Evolutionary conservation across 495 filamentous ascomycete species (phyloP).

Genomic region (Parathielavia appendiculata): DNA sequence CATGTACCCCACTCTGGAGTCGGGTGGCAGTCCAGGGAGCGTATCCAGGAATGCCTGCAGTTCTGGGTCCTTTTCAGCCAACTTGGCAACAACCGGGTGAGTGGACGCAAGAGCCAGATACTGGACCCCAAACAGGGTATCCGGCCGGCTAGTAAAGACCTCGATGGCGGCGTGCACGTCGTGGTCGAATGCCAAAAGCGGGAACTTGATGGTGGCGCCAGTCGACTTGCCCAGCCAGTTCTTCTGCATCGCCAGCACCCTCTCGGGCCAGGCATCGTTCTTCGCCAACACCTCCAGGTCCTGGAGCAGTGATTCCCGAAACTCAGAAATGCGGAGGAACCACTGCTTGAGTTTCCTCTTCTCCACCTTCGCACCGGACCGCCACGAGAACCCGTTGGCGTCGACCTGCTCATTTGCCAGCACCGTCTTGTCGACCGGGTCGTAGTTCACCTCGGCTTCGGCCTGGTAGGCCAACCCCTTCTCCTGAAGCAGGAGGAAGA

Average conservation of each 20-base stretch:
- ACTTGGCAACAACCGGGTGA: constrained; percentile 61
- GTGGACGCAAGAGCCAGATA: constrained; percentile 73
- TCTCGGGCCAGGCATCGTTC: constrained; percentile 69
- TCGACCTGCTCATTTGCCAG: constrained; percentile 91
- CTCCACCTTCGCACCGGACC: constrained; percentile 81
- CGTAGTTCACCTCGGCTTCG: constrained; percentile 81
- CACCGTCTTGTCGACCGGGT: constrained; percentile 84
- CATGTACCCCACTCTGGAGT: constrained; percentile 70
- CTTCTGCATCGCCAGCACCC: constrained; percentile 75
- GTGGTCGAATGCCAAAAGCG: constrained; percentile 40
- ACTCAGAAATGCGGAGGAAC: constrained; percentile 81
- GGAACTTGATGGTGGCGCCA: constrained; percentile 69
- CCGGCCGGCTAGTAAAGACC: constrained; percentile 77
- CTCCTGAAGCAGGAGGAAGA: constrained; percentile 71
- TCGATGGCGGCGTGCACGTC: constrained; percentile 48
- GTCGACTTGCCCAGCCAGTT: constrained; percentile 82
- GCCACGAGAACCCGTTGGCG: constrained; percentile 75
- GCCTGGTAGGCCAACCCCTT: constrained; percentile 71
- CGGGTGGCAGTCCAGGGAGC: constrained; percentile 55
- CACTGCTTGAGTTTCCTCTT: constrained; percentile 77
- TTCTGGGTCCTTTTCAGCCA: constrained; percentile 53
- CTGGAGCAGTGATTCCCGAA: constrained; percentile 65
- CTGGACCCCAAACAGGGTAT: constrained; percentile 79
- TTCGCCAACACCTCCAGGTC: constrained; percentile 62
- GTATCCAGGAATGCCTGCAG: constrained; percentile 64